These are phyloP conservation scores for Lizonia empirigonia DNA, from an alignment of 2,329 filamentous ascomycete genomes.

Conservation along the genomic window DNA sequence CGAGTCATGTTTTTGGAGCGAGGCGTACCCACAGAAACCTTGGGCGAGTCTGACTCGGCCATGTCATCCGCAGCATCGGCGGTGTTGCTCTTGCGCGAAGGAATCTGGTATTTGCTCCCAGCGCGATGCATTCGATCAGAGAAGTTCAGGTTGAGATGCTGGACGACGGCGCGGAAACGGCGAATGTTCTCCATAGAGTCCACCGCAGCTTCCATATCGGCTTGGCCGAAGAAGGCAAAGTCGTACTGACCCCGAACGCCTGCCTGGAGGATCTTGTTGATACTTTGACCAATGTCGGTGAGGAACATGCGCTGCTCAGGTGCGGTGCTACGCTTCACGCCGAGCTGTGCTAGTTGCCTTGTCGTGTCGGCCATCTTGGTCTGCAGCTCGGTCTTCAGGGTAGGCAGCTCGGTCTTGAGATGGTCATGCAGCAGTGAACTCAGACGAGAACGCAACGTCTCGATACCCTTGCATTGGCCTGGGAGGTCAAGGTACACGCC, in stretches of 20 bases:
- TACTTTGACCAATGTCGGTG: conserved; percentile 52
- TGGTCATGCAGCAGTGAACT: conserved; percentile 57
- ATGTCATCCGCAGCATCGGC: too few species aligned
- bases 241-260: conserved; percentile 60
- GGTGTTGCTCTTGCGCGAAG: too few species aligned
- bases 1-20: conserved; percentile 49
- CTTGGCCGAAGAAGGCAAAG: conserved; percentile 56
- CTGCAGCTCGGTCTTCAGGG: conserved; percentile 40
- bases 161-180: conserved; percentile 60
- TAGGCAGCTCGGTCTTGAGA: conserved; percentile 45
- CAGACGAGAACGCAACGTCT: conserved; percentile 55
- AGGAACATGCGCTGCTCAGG: conserved; percentile 58
- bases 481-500: too few species aligned
- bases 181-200: conserved; percentile 34
- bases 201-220: conserved; percentile 21
- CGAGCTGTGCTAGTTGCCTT: conserved; percentile 54
- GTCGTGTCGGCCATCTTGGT: conserved; percentile 32
- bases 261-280: conserved; percentile 53
- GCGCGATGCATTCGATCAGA: too few species aligned
- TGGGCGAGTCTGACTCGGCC: too few species aligned
- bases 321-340: conserved; percentile 53
- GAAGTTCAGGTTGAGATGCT: conserved; percentile 58
- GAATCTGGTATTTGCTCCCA: too few species aligned
- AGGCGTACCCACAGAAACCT: too few species aligned
- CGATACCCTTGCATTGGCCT: conserved; percentile 53